Evolutionary conservation across 805 yeast genomes (phyloP).

Genomic region (Candida manassasensis): DNA sequence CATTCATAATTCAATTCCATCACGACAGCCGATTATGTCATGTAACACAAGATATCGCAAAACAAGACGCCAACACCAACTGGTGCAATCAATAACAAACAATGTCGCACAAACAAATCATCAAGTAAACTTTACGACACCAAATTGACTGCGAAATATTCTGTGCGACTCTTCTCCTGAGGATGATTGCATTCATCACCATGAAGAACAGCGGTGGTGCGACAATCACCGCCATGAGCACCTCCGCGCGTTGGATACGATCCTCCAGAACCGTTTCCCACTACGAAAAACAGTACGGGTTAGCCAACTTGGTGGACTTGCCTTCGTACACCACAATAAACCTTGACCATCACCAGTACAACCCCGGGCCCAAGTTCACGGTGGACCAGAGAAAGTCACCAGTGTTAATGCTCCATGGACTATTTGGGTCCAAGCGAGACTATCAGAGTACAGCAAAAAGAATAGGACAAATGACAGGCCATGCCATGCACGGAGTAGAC

Average conservation of each 20-base stretch:
- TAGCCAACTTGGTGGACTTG: neutral
- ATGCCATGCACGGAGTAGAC: slow-evolving; percentile 42
- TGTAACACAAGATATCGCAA: no score
- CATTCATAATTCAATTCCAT: no score
- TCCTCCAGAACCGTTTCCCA: no score
- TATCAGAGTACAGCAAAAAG: slow-evolving; percentile 36
- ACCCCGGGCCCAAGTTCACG: slow-evolving; percentile 6
- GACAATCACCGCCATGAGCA: neutral
- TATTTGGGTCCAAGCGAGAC: slow-evolving; percentile 46
- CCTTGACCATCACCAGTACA: slow-evolving; percentile 7
- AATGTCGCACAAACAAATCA: no score
- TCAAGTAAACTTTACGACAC: no score
- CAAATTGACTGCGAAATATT: no score
- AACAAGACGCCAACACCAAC: no score
- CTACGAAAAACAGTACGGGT: neutral
- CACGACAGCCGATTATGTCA: no score
- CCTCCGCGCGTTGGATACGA: no score
- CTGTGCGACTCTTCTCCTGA: no score
- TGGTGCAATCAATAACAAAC: no score
- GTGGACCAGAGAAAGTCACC: slow-evolving; percentile 20
- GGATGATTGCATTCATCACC: no score
- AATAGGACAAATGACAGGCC: slow-evolving; percentile 24
- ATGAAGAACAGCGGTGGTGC: neutral
- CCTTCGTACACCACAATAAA: neutral
- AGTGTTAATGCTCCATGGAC: slow-evolving; percentile 48